Percentiles rank a stretch among this genome's conserved stretches.
These are phyloP conservation scores for Solanum chaucha DNA, from an alignment of 257 asterid genomes.

Conservation along the genomic window DNA sequence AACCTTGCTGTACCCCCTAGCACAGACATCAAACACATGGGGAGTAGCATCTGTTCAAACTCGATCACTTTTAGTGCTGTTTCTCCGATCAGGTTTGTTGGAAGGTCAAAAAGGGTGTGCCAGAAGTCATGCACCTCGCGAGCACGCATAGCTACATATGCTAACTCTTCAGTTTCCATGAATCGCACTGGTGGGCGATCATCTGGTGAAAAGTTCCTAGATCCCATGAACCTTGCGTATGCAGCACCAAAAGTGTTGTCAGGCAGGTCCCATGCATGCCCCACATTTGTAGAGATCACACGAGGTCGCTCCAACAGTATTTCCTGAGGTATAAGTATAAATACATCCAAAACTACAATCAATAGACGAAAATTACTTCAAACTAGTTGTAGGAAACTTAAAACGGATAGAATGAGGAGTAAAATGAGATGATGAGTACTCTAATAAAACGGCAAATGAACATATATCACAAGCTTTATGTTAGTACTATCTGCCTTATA, in stretches of 20 bases:
- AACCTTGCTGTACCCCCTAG: conserved; percentile 83
- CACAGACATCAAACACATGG: conserved; percentile 88
- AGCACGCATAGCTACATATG: conserved; percentile 90
- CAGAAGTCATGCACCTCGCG: conserved; percentile 97
- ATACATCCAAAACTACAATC: neutral
- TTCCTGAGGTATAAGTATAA: conserved; percentile 28
- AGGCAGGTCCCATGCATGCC: conserved; percentile 94
- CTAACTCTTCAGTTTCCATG: conserved; percentile 88
- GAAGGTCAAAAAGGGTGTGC: conserved; percentile 88
- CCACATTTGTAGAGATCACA: conserved; percentile 67
- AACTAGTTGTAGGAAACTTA: neutral
- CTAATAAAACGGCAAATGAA: neutral
- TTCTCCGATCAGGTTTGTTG: conserved; percentile 91
- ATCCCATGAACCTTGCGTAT: conserved; percentile 91
- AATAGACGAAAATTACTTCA: neutral
- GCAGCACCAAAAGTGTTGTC: conserved; percentile 92
- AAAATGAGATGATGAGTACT: neutral
- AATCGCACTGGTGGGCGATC: conserved; percentile 94
- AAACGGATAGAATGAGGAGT: neutral
- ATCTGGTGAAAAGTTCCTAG: conserved; percentile 88
- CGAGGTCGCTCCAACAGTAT: conserved; percentile 75
- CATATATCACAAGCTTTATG: neutral
- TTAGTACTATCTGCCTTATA: neutral
- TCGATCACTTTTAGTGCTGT: conserved; percentile 83
- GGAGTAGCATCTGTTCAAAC: conserved; percentile 90